Conservation (phyloP, 148 eudicot species). For the Rhododendron simsii region DNA sequence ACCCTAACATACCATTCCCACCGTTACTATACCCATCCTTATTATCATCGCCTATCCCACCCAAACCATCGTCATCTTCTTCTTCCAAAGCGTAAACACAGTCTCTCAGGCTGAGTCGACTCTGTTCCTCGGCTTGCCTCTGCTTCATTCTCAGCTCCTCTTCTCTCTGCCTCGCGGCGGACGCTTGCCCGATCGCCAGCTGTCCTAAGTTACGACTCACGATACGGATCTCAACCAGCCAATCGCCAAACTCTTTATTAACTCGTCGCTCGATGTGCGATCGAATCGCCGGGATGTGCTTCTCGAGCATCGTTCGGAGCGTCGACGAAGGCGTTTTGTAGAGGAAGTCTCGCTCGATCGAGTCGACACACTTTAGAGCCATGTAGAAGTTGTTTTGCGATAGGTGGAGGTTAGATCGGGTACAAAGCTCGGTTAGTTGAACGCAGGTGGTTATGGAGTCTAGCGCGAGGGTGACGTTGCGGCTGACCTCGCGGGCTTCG, state of each 20-base stretch:
- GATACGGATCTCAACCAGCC: constrained; percentile 89
- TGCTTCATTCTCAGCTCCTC: constrained; percentile 91
- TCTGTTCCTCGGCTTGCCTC: constrained; percentile 92
- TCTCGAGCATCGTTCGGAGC: constrained; percentile 61
- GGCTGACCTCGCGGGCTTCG: constrained; percentile 42
- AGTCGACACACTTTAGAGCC: constrained; percentile 61
- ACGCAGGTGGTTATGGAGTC: constrained; percentile 31
- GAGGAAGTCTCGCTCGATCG: constrained; percentile 44
- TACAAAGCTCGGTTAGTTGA: constrained; percentile 51
- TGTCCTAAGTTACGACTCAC: constrained; percentile 87
- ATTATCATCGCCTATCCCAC: constrained; percentile 31
- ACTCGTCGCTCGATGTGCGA: constrained; percentile 61
- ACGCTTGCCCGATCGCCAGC: constrained; percentile 91
- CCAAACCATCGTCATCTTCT: constrained; percentile 63
- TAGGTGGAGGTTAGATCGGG: constrained; percentile 56
- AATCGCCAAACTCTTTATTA: constrained; percentile 75
- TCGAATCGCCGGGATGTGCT: constrained; percentile 68
- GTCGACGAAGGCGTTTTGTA: constrained; percentile 54
- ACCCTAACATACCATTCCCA: constrained; percentile 38
- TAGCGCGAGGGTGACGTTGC: constrained; percentile 48
- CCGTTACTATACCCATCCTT: constrained; percentile 22
- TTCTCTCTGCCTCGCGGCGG: constrained; percentile 85
- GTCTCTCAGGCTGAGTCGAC: constrained; percentile 68
- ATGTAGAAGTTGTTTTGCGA: constrained; percentile 49
- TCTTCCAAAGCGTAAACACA: constrained; percentile 83